These are phyloP conservation scores for Erodium maritimum DNA, from an alignment of 345 rosid species.

Conservation along the genomic window DNA sequence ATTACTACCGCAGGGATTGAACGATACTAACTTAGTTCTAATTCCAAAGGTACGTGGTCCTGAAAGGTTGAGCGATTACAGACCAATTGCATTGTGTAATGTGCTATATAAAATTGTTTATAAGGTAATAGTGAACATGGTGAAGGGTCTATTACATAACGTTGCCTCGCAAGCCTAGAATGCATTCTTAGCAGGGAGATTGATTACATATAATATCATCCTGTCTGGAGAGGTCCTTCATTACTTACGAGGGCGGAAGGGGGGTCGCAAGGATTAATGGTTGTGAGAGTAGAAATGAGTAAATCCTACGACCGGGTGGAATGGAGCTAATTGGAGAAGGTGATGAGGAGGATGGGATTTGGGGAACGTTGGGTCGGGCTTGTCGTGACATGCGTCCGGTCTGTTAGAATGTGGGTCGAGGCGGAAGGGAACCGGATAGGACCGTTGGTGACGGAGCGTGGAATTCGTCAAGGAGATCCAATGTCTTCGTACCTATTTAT, in stretches of 20 bases:
- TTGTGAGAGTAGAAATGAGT: not conserved
- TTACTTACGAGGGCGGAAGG: not conserved
- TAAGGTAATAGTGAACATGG: not conserved
- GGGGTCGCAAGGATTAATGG: not conserved
- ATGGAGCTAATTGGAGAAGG: too few relatives aligned
- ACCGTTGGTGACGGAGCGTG: not conserved
- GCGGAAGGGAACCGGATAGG: not conserved
- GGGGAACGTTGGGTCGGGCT: not conserved
- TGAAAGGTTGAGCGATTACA: not conserved
- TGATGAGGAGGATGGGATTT: not conserved
- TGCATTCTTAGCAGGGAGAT: not conserved
- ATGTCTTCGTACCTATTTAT: not conserved
- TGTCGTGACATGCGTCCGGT: not conserved
- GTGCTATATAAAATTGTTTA: not conserved
- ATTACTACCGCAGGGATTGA: too few relatives aligned
- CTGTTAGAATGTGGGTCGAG: not conserved
- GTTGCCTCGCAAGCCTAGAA: not conserved
- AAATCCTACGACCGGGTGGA: not conserved
- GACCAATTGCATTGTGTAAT: too few relatives aligned
- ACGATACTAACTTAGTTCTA: not conserved
- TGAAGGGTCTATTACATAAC: not conserved
- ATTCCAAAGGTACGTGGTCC: not conserved
- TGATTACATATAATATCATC: not conserved
- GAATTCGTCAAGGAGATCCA: constrained; percentile 1
- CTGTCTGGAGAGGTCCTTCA: not conserved